Evolutionary conservation across 306 rosid genomes (phyloP), one percentile per base, ranked within the genome.

Genomic region (Ziziphus jujuba): DNA sequence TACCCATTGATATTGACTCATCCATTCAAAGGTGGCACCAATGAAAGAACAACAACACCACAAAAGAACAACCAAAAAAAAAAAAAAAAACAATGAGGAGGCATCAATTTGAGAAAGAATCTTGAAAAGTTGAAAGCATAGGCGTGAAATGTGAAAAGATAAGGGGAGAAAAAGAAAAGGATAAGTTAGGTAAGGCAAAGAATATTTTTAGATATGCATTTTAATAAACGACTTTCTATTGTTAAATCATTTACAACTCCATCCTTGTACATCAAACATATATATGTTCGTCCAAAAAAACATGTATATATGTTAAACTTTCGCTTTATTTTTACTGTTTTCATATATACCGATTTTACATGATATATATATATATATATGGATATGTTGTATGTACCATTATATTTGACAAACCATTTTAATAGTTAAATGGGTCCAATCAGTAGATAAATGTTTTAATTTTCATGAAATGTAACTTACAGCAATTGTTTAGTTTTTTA

Each of bases 41-140:
- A 82, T 85, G 35, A 73, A 64, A 71, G 48, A 28, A 44, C 12
- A 67, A 66, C 79, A 82, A 38, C 78, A 13, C 43, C 17, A 45
- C 34, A 21, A 67, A 69, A 13, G 24, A 20, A 21, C 52, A 61
- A 70, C 74, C n/a, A n/a, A n/a, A n/a, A n/a, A n/a, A n/a, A n/a
- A n/a, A n/a, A n/a, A n/a, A n/a, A 63, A 74, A 65, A 59, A 51
- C 61, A 59, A 70, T 28, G 22, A 69, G 78, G 52, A 65, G 22
- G 47, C 73, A 70, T 33, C 63, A 61, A 25, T 67, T 63, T 56
- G 33, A 57, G 28, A 69, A 56, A 66, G 81, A 80, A 67, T 74
- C 81, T 75, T 59, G n/a, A 52, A 9, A 70, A 75, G 56, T 38
- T 34, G 65, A 72, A 73, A 59, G 61, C 61, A 60, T 20, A 40